Evolutionary conservation across 495 filamentous ascomycete genomes (phyloP).

Genomic region (Eremomyces bilateralis): DNA sequence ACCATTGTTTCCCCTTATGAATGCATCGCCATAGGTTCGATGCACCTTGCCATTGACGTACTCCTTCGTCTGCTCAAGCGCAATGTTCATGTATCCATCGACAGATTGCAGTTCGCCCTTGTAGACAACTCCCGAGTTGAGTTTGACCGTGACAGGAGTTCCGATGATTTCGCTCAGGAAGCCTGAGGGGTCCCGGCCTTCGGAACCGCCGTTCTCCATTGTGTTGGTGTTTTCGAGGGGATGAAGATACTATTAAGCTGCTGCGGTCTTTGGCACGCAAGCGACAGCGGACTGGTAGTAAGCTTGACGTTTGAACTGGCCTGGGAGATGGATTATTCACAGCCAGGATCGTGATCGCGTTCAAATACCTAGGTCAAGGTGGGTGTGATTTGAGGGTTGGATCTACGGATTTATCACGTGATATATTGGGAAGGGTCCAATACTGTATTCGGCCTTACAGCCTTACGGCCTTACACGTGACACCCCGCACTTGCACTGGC

Average conservation of each 20-base stretch:
- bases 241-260: background rate
- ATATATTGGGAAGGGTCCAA: too few species aligned
- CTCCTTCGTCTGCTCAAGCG: slow-evolving; percentile 84
- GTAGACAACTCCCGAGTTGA: slow-evolving; percentile 90
- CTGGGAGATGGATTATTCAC: background rate
- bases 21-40: slow-evolving; percentile 80
- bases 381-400: too few species aligned
- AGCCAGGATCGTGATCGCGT: background rate
- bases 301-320: background rate
- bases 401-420: too few species aligned
- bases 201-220: slow-evolving; percentile 56
- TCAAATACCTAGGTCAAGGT: too few species aligned
- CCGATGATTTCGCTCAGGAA: slow-evolving; percentile 89
- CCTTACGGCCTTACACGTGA: too few species aligned
- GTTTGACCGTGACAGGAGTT: slow-evolving; percentile 74
- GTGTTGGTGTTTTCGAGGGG: background rate
- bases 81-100: slow-evolving; percentile 98
- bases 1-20: slow-evolving; percentile 95
- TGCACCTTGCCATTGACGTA: slow-evolving; percentile 63
- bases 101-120: slow-evolving; percentile 96
- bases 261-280: slow-evolving; percentile 1
- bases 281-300: background rate
- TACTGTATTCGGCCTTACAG: too few species aligned
- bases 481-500: too few species aligned
- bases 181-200: slow-evolving; percentile 71